Evolutionary conservation across 1,139 yeast genomes (phyloP).

Genomic region (Kodamaea anthophila): DNA sequence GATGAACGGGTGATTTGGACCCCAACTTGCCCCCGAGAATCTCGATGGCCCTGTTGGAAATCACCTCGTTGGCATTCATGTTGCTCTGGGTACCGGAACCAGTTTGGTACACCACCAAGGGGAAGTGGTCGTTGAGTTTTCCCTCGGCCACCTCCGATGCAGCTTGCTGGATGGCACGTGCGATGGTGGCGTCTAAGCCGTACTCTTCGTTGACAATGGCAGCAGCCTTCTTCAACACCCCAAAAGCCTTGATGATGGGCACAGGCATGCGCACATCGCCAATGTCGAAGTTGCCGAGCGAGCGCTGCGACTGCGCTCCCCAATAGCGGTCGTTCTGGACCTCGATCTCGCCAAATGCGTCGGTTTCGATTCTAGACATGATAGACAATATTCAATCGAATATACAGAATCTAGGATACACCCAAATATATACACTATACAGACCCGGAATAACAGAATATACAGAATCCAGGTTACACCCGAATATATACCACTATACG

Average conservation of each 20-base stretch:
- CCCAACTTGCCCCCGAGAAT: conserved; percentile 17
- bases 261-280: conserved; percentile 16
- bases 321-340: conserved; percentile 16
- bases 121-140: conserved; percentile 16
- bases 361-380: conserved; percentile 14
- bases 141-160: conserved; percentile 17
- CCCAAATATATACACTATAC: too few relatives aligned
- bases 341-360: conserved; percentile 17
- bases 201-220: conserved; percentile 15
- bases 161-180: conserved; percentile 15
- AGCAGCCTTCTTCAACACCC: conserved; percentile 17
- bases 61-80: conserved; percentile 19
- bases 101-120: conserved; percentile 19
- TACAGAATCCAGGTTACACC: too few relatives aligned
- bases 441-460: too few relatives aligned
- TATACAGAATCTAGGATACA: too few relatives aligned
- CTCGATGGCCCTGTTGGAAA: conserved; percentile 18
- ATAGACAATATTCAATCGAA: too few relatives aligned
- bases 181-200: conserved; percentile 16
- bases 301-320: conserved; percentile 18
- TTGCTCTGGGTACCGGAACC: conserved; percentile 19
- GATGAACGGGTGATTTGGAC: conserved; percentile 18
- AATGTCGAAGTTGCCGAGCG: conserved; percentile 17
- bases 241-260: conserved; percentile 16
- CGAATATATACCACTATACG: too few relatives aligned